These are phyloP conservation scores for Ogataea hybrid DNA, from an alignment of 1,139 yeast species.

Conservation along the genomic window DNA sequence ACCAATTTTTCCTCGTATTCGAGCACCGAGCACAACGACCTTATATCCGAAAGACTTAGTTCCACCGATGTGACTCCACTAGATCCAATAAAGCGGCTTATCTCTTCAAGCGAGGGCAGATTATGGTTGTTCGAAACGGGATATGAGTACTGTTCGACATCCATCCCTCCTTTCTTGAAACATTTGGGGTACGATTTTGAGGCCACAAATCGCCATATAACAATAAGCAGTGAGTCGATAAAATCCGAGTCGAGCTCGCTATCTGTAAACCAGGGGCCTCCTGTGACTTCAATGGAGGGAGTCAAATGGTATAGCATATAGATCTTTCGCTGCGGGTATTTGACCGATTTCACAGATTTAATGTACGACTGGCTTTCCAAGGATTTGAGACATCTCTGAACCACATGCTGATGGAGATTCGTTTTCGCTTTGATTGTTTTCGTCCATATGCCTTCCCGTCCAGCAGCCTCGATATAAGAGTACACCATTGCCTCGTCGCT, in stretches of 20 bases:
- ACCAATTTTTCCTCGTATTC: constrained; percentile 86
- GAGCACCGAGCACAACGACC: constrained; percentile 83
- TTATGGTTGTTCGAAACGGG: constrained; percentile 41
- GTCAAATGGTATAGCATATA: constrained; percentile 92
- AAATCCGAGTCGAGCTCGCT: constrained; percentile 93
- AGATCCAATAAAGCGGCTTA: constrained; percentile 70
- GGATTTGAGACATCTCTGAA: constrained; percentile 77
- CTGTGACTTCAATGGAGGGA: constrained; percentile 94
- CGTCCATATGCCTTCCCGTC: constrained; percentile 96
- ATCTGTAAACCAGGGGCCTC: constrained; percentile 99
- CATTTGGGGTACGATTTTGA: constrained; percentile 74
- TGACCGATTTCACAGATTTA: constrained; percentile 91
- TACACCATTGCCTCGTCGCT: constrained; percentile 92
- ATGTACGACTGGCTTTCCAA: constrained; percentile 83
- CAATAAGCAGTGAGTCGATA: constrained; percentile 77
- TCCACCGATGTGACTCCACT: constrained; percentile 83
- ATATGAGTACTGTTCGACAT: constrained; percentile 27
- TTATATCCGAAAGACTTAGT: constrained; percentile 67
- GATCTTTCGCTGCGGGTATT: constrained; percentile 93
- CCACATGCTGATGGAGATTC: constrained; percentile 90
- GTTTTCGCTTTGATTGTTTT: constrained; percentile 89
- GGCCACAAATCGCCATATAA: constrained; percentile 85
- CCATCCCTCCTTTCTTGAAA: constrained; percentile 36
- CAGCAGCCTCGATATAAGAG: constrained; percentile 87
- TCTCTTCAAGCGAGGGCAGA: constrained; percentile 68